Conservation (phyloP, 768 basidiomycete species). For the Clavulina sp. region DNA sequence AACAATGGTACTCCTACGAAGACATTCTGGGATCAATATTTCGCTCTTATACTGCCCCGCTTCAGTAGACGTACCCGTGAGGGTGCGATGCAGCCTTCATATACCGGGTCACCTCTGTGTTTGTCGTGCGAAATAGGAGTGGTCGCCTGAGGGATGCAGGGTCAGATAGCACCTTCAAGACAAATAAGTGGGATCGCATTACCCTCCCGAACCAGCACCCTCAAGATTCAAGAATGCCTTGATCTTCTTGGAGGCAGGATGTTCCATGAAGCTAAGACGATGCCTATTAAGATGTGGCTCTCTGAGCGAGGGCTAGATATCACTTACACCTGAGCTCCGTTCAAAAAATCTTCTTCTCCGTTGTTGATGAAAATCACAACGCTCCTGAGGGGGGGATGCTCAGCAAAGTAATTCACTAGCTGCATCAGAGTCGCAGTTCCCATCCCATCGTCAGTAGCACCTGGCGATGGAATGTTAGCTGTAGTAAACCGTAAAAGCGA, state of each 20-base stretch:
- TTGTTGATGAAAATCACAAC: conserved; percentile 77
- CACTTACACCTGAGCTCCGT: conserved; percentile 49
- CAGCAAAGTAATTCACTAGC: conserved; percentile 34
- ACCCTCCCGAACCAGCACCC: conserved; percentile 68
- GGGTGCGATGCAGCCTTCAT: conserved; percentile 44
- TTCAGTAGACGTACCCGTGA: too few species aligned
- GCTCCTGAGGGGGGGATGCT: conserved; percentile 35
- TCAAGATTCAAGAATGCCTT: conserved; percentile 66
- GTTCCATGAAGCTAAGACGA: conserved; percentile 39
- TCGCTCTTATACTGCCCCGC: too few species aligned
- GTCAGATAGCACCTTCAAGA: background rate
- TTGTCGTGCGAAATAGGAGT: conserved; percentile 52
- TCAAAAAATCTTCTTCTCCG: conserved; percentile 61
- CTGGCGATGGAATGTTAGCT: conserved; percentile 20
- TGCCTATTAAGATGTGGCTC: background rate
- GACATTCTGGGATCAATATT: too few species aligned
- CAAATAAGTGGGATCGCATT: conserved; percentile 13
- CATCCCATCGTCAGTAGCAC: conserved; percentile 68
- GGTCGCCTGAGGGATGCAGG: conserved; percentile 35
- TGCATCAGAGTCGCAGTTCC: conserved; percentile 48
- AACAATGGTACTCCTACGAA: conserved; percentile 46
- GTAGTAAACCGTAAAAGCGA: conserved; percentile 17
- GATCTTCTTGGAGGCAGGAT: conserved; percentile 53
- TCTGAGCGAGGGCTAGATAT: conserved; percentile 4
- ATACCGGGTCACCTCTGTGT: conserved; percentile 28